Conservation (phyloP, 805 yeast genomes). For the Barnettozyma sp. region DNA sequence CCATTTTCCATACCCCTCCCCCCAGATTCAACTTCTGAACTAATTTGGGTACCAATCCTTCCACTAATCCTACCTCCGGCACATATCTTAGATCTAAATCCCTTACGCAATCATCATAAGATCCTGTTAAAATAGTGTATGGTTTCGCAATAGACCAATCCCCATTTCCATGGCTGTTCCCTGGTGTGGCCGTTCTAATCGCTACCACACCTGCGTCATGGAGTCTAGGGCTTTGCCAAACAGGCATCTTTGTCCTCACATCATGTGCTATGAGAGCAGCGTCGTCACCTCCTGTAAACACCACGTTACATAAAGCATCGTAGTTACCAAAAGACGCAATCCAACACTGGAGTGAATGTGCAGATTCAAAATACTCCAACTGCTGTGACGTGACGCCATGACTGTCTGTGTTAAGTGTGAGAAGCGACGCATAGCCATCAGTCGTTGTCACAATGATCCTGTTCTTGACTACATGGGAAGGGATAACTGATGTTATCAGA, state of each 20-base stretch:
- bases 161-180: conserved; percentile 25
- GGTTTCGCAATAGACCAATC: conserved; percentile 40
- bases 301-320: conserved; percentile 45
- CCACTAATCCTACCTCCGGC: conserved; percentile 33
- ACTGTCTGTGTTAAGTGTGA: conserved; percentile 18
- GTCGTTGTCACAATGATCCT: conserved; percentile 56
- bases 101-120: conserved; percentile 79
- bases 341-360: conserved; percentile 84
- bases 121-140: conserved; percentile 70
- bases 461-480: conserved; percentile 37
- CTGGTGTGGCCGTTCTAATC: conserved; percentile 49
- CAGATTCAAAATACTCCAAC: conserved; percentile 19
- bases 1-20: conserved; percentile 94
- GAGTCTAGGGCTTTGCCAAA: conserved; percentile 41
- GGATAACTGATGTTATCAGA: conserved; percentile 60
- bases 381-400: conserved; percentile 18
- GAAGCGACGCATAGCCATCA: conserved; percentile 48
- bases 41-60: conserved; percentile 47
- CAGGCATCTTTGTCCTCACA: conserved; percentile 29
- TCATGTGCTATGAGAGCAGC: conserved; percentile 70
- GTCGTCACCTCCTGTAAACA: conserved; percentile 92
- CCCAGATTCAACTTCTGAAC: conserved; percentile 48
- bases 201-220: conserved; percentile 93
- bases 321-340: conserved; percentile 63
- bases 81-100: conserved; percentile 59